Conservation (phyloP, 2,329 filamentous ascomycete species). For the Cordyceps tenuipes region DNA sequence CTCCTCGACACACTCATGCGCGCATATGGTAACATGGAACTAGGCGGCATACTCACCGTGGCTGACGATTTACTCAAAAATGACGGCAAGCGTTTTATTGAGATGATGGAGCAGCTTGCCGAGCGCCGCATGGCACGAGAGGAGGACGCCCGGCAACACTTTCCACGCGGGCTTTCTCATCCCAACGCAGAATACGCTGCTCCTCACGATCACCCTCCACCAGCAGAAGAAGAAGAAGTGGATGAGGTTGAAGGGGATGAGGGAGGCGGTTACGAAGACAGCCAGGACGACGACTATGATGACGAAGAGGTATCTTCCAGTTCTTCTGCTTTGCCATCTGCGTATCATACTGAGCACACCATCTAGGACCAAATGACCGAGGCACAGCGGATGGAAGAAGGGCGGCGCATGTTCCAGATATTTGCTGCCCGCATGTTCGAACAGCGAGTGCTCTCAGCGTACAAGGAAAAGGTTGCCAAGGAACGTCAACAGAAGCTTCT, state of each 20-base stretch:
- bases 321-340: slow-evolving; percentile 30
- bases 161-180: slow-evolving; percentile 51
- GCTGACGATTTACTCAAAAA: slow-evolving; percentile 98
- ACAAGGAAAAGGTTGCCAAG: slow-evolving; percentile 90
- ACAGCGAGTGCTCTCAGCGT: slow-evolving; percentile 91
- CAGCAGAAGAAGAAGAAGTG: slow-evolving; percentile 69
- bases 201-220: slow-evolving; percentile 64
- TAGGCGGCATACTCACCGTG: slow-evolving; percentile 96
- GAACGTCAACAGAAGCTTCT: slow-evolving; percentile 87
- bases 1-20: slow-evolving; percentile 35
- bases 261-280: slow-evolving; percentile 47
- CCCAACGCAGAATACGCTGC: slow-evolving; percentile 52
- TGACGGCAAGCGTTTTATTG: slow-evolving; percentile 98
- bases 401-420: slow-evolving; percentile 97
- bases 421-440: slow-evolving; percentile 99
- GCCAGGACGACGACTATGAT: slow-evolving; percentile 54
- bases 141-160: slow-evolving; percentile 64
- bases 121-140: slow-evolving; percentile 96
- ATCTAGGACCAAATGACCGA: slow-evolving; percentile 90
- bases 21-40: slow-evolving; percentile 40
- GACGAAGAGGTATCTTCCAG: slow-evolving; percentile 66
- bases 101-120: slow-evolving; percentile 99
- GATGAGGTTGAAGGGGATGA: slow-evolving; percentile 58
- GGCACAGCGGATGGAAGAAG: slow-evolving; percentile 98
- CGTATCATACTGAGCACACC: slow-evolving; percentile 36